Evolutionary conservation across 78 protist genomes (phyloP), one percentile per base, ranked within the genome.

Genomic region (Planoprotostelium fungivorum): DNA sequence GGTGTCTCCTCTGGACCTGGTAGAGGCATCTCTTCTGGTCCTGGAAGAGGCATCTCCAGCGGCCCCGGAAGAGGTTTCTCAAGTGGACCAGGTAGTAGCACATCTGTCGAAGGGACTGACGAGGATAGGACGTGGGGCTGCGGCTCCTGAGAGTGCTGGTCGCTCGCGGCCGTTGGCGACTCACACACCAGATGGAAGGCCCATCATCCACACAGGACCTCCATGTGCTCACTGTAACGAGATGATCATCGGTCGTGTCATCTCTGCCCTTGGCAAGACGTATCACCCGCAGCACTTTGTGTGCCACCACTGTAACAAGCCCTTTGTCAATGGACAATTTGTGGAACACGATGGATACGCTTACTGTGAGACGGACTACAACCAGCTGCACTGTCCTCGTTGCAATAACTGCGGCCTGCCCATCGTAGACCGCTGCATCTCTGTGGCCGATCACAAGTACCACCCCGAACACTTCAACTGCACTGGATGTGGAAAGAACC

Each of bases 261-360:
- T 94, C 34, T 89, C 88, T 38, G 96, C 96, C 10, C 36, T 88
- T 34, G 92, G 92, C 25, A 92, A 92, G 83, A 34, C 92, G 10
- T 94, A 91, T 51, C 96, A 94, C 63, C 96, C 96, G 38, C 92
- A 94, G 35, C 91, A 90, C 89, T 94, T 94, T 37, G 94, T 92
- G 16, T 94, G 96, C 51, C 73, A 90, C 37, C 90, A 91, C 38
- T 94, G 96, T 37, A 88, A 87, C 29, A 63, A 83, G 37, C 96
- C 92, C 31, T 90, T 94, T 86, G 37, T 83, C 37, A 36, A 83
- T 1, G 93, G 93, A 0, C 31, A 38, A 9, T 94, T 91, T 83
- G 89, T 94, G 36, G 96, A 92, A 38, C 93, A 94, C 38, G 96
- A 89, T 10, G 93, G 29, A 1, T 89, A 91, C 35, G 38, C 89